Conservation (phyloP, 1,139 yeast genomes). For the Kluyveromyces sp. region DNA sequence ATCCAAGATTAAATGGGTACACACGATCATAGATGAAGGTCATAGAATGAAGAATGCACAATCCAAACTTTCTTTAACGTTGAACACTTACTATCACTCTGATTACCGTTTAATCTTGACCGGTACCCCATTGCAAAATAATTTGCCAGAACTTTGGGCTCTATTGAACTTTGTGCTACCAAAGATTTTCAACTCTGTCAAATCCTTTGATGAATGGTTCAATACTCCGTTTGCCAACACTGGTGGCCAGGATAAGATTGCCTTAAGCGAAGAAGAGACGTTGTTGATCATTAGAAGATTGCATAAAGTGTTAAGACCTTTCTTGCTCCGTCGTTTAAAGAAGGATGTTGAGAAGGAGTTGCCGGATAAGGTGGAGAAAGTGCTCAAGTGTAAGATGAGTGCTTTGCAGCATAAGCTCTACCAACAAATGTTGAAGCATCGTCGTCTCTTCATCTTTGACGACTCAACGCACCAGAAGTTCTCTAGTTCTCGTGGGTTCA, state of each 20-base stretch:
- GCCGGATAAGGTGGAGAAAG: conserved; percentile 93
- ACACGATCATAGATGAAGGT: conserved; percentile 86
- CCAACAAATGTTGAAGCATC: conserved; percentile 67
- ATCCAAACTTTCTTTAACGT: conserved; percentile 63
- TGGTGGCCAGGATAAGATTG: conserved; percentile 74
- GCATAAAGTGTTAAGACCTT: conserved; percentile 93
- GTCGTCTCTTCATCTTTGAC: conserved; percentile 57
- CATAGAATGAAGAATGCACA: conserved; percentile 80
- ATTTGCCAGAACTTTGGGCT: conserved; percentile 82
- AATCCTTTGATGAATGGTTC: conserved; percentile 85
- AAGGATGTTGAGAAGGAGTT: conserved; percentile 95
- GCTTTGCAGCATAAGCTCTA: conserved; percentile 75
- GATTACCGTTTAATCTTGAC: conserved; percentile 74
- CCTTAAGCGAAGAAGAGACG: conserved; percentile 85
- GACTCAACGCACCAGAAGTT: conserved; percentile 35
- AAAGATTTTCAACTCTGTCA: conserved; percentile 73
- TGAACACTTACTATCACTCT: conserved; percentile 65
- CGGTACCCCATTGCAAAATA: conserved; percentile 83
- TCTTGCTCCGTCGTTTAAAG: conserved; percentile 85
- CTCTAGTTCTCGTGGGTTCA: conserved; percentile 71
- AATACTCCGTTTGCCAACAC: conserved; percentile 80
- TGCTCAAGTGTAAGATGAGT: conserved; percentile 89
- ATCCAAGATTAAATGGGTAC: conserved; percentile 67
- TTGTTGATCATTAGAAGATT: conserved; percentile 87
- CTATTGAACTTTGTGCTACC: conserved; percentile 70